Evolutionary conservation across 768 basidiomycete genomes (phyloP), one percentile per base, ranked within the genome.

Genomic region (Boletales sp.): DNA sequence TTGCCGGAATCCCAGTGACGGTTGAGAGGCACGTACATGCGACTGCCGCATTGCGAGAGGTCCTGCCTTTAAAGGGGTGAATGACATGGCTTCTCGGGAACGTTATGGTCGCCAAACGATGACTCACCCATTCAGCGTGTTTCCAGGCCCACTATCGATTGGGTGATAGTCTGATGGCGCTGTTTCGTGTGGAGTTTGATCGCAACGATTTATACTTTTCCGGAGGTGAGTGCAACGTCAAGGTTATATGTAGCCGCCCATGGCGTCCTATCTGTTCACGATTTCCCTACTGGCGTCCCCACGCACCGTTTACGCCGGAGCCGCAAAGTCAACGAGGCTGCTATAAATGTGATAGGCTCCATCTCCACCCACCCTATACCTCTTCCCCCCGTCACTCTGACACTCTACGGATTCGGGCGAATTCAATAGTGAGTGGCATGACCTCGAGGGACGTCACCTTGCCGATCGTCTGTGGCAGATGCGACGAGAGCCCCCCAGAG

Each of bases 71-170:
- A 35, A 41, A 21, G 31, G 15, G 18, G 40, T 36, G 32, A 38
- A 35, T 29, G n/a, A 24, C 43, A 36, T 39, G 42, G 49, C 59
- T 52, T 59, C 45, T 47, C 19, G 21, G 51, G 46, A 37, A 50
- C 53, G 53, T 54, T 53, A 53, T n/a, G 49, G 41, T 14, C 17
- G 37, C 15, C 21, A 43, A 51, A 43, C 35, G 17, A 24, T 38
- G 35, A 50, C 60, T 59, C 54, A 31, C 60, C 43, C 41, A 9
- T 50, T 15, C 57, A 51, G 36, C 60, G 35, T 63, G 63, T 53
- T 29, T 32, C 27, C 42, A 29, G 13, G 41, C 37, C 19, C 30
- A 42, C 35, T 29, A 42, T 51, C 47, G 40, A 62, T 59, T 59
- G 57, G 52, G 15, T 29, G 51, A 31, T 46, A 18, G 27, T 38